Conservation (phyloP, 768 basidiomycete species). For the Mrakia frigida region DNA sequence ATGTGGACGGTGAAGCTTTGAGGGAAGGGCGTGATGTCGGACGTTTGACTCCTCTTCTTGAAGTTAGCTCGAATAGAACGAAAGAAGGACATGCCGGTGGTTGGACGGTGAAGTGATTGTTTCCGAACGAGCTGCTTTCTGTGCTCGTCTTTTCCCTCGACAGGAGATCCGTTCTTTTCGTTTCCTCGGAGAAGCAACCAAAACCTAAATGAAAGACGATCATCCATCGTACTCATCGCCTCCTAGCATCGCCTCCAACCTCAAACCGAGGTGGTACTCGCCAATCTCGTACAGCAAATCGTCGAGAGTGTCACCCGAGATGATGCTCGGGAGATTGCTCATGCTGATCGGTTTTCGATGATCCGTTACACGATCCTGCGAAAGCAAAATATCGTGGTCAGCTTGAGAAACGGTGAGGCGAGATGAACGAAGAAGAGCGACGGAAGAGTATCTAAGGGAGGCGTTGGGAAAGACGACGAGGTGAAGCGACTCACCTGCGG, state of each 20-base stretch:
- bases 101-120: no score
- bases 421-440: conserved; percentile 1
- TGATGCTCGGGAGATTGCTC: conserved; percentile 46
- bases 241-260: conserved; percentile 44
- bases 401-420: neutral
- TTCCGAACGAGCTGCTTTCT: no score
- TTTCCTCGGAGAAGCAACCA: no score
- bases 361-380: conserved; percentile 83
- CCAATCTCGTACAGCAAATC: conserved; percentile 42
- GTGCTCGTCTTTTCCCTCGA: no score
- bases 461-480: neutral
- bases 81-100: no score
- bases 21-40: no score
- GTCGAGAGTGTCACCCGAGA: conserved; percentile 48
- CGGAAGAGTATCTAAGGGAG: neutral
- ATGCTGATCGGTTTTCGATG: conserved; percentile 77
- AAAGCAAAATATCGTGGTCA: neutral
- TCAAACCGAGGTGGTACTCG: conserved; percentile 39
- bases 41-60: no score
- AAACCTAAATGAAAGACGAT: no score
- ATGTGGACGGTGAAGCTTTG: no score
- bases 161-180: no score
- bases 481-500: conserved; percentile 57
- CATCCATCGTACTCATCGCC: conserved; percentile 39
- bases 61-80: no score